phyloP scores from a whole-genome alignment of 805 yeast genomes.

The Nakazawaea pomicola region DNA sequence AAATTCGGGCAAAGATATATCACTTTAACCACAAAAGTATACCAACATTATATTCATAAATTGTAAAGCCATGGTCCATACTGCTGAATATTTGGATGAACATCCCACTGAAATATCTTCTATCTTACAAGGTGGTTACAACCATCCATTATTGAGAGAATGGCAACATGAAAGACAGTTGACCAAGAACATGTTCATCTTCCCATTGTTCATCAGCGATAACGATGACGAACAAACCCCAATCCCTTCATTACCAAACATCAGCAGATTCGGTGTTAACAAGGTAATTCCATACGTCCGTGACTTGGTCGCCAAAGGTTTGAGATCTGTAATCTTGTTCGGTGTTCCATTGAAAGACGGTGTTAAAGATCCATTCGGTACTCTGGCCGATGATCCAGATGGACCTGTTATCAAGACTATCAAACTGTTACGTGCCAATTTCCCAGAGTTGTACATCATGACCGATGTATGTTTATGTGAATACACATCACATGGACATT shows the following conservation, averaged over 20 bases:
- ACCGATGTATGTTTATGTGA: slow-evolving; percentile 97
- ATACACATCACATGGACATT: slow-evolving; percentile 96
- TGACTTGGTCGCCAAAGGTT: slow-evolving; percentile 71
- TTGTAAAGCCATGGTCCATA: slow-evolving; percentile 62
- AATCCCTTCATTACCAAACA: slow-evolving; percentile 81
- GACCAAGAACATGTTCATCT: slow-evolving; percentile 83
- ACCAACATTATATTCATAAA: no score
- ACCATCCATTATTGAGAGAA: slow-evolving; percentile 79
- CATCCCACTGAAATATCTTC: slow-evolving; percentile 63
- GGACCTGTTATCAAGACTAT: slow-evolving; percentile 90
- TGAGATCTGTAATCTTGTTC: slow-evolving; percentile 80
- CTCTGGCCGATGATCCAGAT: slow-evolving; percentile 91
- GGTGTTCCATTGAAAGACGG: slow-evolving; percentile 83
- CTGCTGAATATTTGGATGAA: slow-evolving; percentile 62
- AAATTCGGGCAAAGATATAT: no score
- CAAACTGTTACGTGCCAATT: slow-evolving; percentile 53
- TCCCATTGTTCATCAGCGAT: slow-evolving; percentile 85
- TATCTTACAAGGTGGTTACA: slow-evolving; percentile 88
- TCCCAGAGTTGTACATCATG: slow-evolving; percentile 82
- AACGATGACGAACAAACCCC: slow-evolving; percentile 69
- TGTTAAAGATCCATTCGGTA: slow-evolving; percentile 74
- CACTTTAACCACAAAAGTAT: no score
- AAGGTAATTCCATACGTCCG: slow-evolving; percentile 68
- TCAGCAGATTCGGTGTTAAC: slow-evolving; percentile 81
- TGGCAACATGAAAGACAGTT: slow-evolving; percentile 91